Conservation (phyloP, 768 basidiomycete species). For the Termitomyces titanicus region DNA sequence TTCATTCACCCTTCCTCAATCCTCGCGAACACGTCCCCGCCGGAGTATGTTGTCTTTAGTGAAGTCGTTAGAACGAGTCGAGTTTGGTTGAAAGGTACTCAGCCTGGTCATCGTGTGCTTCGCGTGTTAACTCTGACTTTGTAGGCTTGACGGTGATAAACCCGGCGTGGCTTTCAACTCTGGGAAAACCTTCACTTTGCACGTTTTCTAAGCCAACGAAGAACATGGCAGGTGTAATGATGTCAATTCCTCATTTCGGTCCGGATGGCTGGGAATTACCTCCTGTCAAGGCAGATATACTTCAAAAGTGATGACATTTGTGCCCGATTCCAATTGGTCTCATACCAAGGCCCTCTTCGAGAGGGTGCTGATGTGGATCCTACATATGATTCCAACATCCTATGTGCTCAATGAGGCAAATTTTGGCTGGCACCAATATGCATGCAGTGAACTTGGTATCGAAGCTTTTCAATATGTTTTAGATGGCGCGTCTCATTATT, state of each 20-base stretch:
- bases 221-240: conserved; percentile 59
- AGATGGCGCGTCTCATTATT: not conserved
- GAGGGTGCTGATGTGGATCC: no score
- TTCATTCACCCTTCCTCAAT: conserved; percentile 92
- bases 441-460: not conserved
- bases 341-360: no score
- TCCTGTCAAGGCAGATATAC: conserved; percentile 45
- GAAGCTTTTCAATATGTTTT: not conserved
- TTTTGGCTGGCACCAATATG: no score
- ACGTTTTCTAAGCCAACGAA: conserved; percentile 85
- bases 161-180: conserved; percentile 78
- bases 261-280: conserved; percentile 87
- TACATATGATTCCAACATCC: no score
- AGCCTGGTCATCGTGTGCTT: not conserved
- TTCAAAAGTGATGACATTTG: conserved; percentile 8
- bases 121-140: not conserved
- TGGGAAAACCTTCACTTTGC: conserved; percentile 80
- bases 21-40: conserved; percentile 62
- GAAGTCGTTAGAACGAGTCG: conserved; percentile 77
- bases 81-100: conserved; percentile 75
- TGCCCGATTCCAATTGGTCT: not conserved
- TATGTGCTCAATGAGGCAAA: no score
- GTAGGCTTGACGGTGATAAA: conserved; percentile 83
- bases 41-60: conserved; percentile 82
- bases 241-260: conserved; percentile 84